These are phyloP conservation scores for Lachancea quebecensis DNA, from an alignment of 805 yeast genomes.

Conservation along the genomic window DNA sequence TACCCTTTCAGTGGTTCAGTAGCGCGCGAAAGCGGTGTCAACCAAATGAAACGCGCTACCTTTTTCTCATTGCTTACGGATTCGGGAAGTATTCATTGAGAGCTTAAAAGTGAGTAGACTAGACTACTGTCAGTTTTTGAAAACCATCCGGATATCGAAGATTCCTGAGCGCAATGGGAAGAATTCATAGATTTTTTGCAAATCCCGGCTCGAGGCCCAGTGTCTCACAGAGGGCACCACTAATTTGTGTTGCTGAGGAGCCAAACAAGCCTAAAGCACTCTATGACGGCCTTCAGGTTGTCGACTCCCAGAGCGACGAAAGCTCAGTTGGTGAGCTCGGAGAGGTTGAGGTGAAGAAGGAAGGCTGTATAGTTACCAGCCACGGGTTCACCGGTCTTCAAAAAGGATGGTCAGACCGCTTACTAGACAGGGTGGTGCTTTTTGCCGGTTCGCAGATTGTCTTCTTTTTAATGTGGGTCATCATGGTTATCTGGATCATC, in stretches of 20 bases:
- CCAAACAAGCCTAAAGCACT: neutral
- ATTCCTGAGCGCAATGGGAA: neutral
- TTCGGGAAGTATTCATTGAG: neutral
- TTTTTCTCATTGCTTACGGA: too few species aligned
- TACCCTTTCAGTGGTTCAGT: neutral
- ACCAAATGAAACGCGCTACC: too few species aligned
- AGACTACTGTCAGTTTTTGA: too few species aligned
- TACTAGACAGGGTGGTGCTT: conserved; percentile 22
- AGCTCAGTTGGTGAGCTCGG: conserved; percentile 11
- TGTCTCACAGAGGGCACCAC: conserved; percentile 13
- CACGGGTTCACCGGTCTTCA: conserved; percentile 25
- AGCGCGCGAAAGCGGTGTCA: neutral
- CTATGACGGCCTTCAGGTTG: conserved; percentile 6
- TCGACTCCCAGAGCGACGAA: conserved; percentile 13
- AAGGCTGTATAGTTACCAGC: conserved; percentile 17
- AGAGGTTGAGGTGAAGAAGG: conserved; percentile 11
- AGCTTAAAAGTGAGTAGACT: neutral
- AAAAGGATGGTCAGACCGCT: conserved; percentile 18
- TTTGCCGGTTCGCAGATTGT: conserved; percentile 26
- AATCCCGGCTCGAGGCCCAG: conserved; percentile 18
- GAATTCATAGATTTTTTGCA: conserved; percentile 15
- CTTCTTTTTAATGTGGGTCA: conserved; percentile 25
- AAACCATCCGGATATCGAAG: neutral
- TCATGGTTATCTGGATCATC: conserved; percentile 26
- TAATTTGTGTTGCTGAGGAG: neutral